Conservation (phyloP, 108 stramenopile species). For the Phaeodactylum tricornutum region DNA sequence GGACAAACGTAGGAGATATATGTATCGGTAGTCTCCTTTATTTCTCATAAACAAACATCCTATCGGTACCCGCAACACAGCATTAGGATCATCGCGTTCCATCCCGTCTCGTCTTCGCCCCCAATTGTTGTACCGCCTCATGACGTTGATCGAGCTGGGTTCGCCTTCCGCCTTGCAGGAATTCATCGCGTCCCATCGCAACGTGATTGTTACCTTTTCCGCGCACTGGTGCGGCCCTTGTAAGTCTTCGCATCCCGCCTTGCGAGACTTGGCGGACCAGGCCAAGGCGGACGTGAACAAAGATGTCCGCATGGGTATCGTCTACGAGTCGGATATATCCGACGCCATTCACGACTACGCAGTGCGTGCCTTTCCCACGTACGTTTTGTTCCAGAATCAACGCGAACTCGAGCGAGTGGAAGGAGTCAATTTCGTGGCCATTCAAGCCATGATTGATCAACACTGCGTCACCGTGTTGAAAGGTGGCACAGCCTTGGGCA, state of each 20-base stretch:
- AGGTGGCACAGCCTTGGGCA: constrained; percentile 51
- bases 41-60: no score
- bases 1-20: no score
- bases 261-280: no score
- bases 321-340: constrained; percentile 57
- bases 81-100: no score
- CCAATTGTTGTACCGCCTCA: no score
- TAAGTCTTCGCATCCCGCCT: constrained; percentile 45
- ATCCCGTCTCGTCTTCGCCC: no score
- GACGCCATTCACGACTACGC: constrained; percentile 48
- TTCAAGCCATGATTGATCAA: constrained; percentile 42
- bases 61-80: no score
- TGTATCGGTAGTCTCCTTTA: no score
- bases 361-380: constrained; percentile 74
- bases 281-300: constrained; percentile 22
- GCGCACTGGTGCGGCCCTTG: constrained; percentile 71
- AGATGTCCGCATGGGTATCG: constrained; percentile 36
- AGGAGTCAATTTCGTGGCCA: constrained; percentile 57
- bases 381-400: constrained; percentile 31
- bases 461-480: constrained; percentile 14
- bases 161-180: constrained; percentile 30
- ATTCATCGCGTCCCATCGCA: constrained; percentile 30
- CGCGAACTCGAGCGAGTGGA: constrained; percentile 47
- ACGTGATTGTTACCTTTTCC: constrained; percentile 46
- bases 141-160: constrained; percentile 40